Evolutionary conservation across 1,284 basidiomycete genomes (phyloP), one percentile per base, ranked within the genome.

Genomic region (Ustilago cynodontis): DNA sequence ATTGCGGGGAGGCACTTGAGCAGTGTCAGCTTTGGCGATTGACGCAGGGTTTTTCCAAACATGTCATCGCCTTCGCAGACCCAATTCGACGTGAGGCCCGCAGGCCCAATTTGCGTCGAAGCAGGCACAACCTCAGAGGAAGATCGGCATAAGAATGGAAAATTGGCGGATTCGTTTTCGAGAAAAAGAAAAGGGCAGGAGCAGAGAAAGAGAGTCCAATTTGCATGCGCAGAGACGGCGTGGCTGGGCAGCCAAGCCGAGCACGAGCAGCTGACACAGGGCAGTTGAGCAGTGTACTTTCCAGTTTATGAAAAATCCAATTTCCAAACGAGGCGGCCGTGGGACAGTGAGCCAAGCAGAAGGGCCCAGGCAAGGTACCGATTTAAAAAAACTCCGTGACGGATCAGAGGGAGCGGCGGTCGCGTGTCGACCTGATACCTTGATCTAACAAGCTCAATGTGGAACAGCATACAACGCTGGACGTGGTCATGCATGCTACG

Each of bases 351-450:
- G 11, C 11, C 11, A 11, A 6, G 31, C 31, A n/a, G n/a, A n/a
- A n/a, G n/a, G 31, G 31, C 31, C 22, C n/a, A 47, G 51, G 31
- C 51, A 33, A 29, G 37, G 20, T 26, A 7, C 56, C 41, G n/a
- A 45, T n/a, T 3, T 45, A 31, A 47, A 67, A 43, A 68, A 68
- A 68, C 65, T 68, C 65, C 65, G 65, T 57, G 65, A 61, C 59
- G 50, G 49, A 68, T 62, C 59, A 58, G 16, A 41, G 56, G 35
- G 50, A 37, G 53, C 28, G 26, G 49, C 65, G 22, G 54, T 31
- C 47, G 47, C 47, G 47, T 49, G 47, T 11, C 24, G 22, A 13
- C 13, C 14, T 59, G 56, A 54, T 65, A 49, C 14, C 4, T 1
- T n/a, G 39, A 50, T 59, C 65, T 66, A 66, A 60, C 65, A 66